Conservation (phyloP, 2,329 filamentous ascomycete genomes). For the Fusarium virguliforme region DNA sequence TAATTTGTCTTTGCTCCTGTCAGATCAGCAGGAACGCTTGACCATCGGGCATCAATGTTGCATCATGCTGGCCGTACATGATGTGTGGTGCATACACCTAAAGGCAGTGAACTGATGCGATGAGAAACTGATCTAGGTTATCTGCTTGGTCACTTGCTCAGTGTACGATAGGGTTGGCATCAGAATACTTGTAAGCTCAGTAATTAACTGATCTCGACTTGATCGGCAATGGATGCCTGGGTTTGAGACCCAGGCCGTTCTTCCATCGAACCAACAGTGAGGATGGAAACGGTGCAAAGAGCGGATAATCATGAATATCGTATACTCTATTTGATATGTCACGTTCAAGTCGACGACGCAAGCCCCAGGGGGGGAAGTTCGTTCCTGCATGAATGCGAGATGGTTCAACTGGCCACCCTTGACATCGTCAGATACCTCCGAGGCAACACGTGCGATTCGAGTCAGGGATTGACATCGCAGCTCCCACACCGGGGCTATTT, state of each 20-base stretch:
- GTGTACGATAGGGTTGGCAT: background rate
- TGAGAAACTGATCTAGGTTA: background rate
- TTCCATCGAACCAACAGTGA: background rate
- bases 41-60: background rate
- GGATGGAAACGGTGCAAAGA: background rate
- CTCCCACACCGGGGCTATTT: no score
- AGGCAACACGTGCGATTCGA: no score
- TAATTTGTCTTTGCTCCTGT: background rate
- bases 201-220: background rate
- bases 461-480: no score
- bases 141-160: no score
- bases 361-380: background rate
- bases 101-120: background rate
- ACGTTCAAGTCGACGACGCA: no score
- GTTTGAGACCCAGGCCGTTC: background rate
- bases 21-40: background rate
- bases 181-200: background rate
- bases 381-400: slow-evolving; percentile 1
- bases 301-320: background rate
- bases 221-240: background rate
- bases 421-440: no score
- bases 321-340: no score
- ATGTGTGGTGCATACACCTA: background rate
- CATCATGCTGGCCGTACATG: background rate
- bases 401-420: background rate